These are phyloP conservation scores for Periglandula ipomoeae DNA, from an alignment of 2,329 filamentous ascomycete species.

Conservation along the genomic window DNA sequence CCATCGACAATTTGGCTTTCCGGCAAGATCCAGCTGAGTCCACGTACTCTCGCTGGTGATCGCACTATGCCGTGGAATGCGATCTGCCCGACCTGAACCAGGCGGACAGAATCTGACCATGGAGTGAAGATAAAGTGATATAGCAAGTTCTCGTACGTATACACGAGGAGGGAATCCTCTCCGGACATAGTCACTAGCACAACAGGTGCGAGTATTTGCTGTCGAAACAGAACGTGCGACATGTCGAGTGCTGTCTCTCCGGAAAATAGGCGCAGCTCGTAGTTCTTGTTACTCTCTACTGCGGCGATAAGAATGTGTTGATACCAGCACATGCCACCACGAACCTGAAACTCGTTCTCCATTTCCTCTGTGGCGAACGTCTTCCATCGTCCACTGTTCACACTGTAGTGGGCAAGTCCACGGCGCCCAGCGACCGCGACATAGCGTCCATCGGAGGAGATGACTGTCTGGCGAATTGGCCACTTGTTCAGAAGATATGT, in stretches of 20 bases:
- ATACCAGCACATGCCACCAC: slow-evolving; percentile 98
- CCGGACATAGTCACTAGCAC: slow-evolving; percentile 83
- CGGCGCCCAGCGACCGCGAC: slow-evolving; percentile 90
- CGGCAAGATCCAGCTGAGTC: slow-evolving; percentile 91
- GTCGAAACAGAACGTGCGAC: slow-evolving; percentile 63
- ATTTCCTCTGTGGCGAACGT: slow-evolving; percentile 73
- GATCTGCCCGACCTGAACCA: slow-evolving; percentile 95
- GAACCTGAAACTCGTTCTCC: slow-evolving; percentile 85
- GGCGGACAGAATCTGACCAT: slow-evolving; percentile 56
- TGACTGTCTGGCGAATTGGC: slow-evolving; percentile 80
- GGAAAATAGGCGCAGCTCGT: slow-evolving; percentile 87
- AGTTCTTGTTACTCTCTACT: slow-evolving; percentile 74
- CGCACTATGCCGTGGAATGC: slow-evolving; percentile 94
- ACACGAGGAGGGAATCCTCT: slow-evolving; percentile 89
- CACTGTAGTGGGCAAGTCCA: slow-evolving; percentile 90
- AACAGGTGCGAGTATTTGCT: slow-evolving; percentile 75
- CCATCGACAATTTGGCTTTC: slow-evolving; percentile 83
- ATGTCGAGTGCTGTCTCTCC: slow-evolving; percentile 72
- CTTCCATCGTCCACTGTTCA: slow-evolving; percentile 91
- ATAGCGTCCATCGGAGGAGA: slow-evolving; percentile 88
- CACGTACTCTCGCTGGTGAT: slow-evolving; percentile 83
- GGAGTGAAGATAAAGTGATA: slow-evolving; percentile 89
- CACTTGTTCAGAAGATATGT: slow-evolving; percentile 84
- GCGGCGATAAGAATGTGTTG: slow-evolving; percentile 90
- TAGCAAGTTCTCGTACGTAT: slow-evolving; percentile 92